These are phyloP conservation scores for Hypomontagnella submonticulosa DNA, from an alignment of 495 filamentous ascomycete species.

Conservation along the genomic window DNA sequence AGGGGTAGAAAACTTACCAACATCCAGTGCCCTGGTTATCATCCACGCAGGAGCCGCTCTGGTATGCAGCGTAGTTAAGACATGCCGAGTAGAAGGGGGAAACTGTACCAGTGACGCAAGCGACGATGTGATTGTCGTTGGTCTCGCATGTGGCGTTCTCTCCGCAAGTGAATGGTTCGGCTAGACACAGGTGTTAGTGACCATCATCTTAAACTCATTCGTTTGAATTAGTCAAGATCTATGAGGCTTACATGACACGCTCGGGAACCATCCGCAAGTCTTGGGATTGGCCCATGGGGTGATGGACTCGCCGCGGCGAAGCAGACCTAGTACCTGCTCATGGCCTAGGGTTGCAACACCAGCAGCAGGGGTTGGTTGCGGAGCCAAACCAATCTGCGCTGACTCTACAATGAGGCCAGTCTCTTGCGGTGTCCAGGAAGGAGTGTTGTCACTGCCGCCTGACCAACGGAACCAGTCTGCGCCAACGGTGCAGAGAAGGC, in stretches of 20 bases:
- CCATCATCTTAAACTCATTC: not conserved
- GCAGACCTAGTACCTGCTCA: slow-evolving; percentile 31
- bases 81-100: slow-evolving; percentile 50
- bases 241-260: no score
- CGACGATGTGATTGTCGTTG: slow-evolving; percentile 48
- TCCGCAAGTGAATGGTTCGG: slow-evolving; percentile 41
- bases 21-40: slow-evolving; percentile 49
- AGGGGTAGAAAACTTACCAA: slow-evolving; percentile 47
- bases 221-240: not conserved
- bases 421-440: slow-evolving; percentile 24
- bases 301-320: not conserved
- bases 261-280: no score
- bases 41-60: slow-evolving; percentile 37
- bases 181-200: slow-evolving; percentile 31
- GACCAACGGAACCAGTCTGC: slow-evolving; percentile 43
- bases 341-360: slow-evolving; percentile 4
- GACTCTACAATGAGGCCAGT: slow-evolving; percentile 9
- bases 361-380: slow-evolving; percentile 44
- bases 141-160: slow-evolving; percentile 42
- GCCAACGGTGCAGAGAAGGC: slow-evolving; percentile 20
- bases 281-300: no score
- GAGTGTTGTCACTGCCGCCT: slow-evolving; percentile 12
- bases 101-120: slow-evolving; percentile 38
- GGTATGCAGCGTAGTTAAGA: slow-evolving; percentile 48
- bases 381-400: slow-evolving; percentile 35